phyloP scores from a whole-genome alignment of 2,329 filamentous ascomycete species.

The Cytospora paraplurivora region DNA sequence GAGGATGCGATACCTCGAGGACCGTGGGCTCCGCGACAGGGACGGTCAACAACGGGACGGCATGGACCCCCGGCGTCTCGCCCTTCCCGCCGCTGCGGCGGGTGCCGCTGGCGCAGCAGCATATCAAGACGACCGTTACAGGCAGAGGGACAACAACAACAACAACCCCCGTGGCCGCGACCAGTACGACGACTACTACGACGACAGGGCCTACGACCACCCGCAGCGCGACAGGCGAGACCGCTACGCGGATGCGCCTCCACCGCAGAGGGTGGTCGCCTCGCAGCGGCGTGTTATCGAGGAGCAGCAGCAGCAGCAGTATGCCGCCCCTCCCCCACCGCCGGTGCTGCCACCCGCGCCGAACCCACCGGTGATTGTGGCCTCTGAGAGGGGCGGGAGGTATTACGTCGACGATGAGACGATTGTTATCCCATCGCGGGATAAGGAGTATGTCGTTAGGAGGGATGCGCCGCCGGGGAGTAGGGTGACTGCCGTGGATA shows the following conservation, averaged over 20 bases:
- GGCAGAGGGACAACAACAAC: constrained; percentile 7
- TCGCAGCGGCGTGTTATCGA: constrained; percentile 16
- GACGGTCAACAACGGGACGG: not conserved
- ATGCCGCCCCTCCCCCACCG: not conserved
- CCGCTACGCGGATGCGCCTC: constrained; percentile 8
- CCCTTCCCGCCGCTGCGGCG: constrained; percentile 10
- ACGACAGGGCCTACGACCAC: constrained; percentile 13
- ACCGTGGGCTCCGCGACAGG: constrained; percentile 9
- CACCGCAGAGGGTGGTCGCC: not conserved
- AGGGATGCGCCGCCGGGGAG: constrained; percentile 17
- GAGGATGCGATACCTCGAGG: constrained; percentile 16
- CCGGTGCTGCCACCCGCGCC: constrained; percentile 15
- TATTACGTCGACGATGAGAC: constrained; percentile 24
- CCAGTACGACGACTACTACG: constrained; percentile 15
- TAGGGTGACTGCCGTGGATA: constrained; percentile 12
- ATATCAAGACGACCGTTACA: constrained; percentile 6
- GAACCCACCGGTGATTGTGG: constrained; percentile 2
- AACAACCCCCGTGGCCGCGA: not conserved
- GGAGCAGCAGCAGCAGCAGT: not conserved
- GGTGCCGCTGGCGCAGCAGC: constrained; percentile 9
- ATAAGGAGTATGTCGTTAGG: constrained; percentile 19
- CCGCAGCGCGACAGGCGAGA: constrained; percentile 12
- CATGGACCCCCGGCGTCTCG: not conserved
- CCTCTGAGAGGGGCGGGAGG: not conserved
- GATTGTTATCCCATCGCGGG: constrained; percentile 23